Base-by-base conservation (phyloP, 805 yeast genomes). In the Brettanomyces custersianus region DNA sequence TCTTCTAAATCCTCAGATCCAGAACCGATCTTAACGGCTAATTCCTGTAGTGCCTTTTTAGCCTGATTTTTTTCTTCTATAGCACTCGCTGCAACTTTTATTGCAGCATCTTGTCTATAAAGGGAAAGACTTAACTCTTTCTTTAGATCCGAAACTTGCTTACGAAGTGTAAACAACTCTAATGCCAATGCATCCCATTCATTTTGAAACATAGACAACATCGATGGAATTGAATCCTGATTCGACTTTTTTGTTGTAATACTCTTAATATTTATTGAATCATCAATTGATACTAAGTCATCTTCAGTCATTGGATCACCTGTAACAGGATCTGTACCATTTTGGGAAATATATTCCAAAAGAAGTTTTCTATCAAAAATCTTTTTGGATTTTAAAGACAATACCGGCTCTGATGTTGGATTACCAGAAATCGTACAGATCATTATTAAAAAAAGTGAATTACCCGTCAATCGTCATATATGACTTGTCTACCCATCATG, bases 151-250 rank as follows among this genome's bases (percentile, higher is more conserved):
- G 67, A 71, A 26, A 87, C 63, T 46, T 81, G 86, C 52, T 83
- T 81, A 41, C 92, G 68, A 42, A 88, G 61, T 27, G 77, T 71
- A 49, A 85, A 86, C 16, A 81, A 67, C 50, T 90, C 96, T 35
- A 88, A 61, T 20, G 90, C 83, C 30, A 84, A 54, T 0, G 95
- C 74, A 51, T 88, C 96, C 87, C 94, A 88, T 56, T 87, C 95
- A 40, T 79, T 75, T 53, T 88, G 96, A 42, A 88, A 74, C 2
- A 81, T 63, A 3, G 84, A 66, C 34, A 88, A 62, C 47, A 88
- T 57, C 4, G 83, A 66, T 0, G 97, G 97, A 21, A 88, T 83
- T 0, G 94, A 81, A 17, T 77, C 71, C 11, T 44, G 45, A 4
- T 54, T 57, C 4, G 69, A 62, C 4, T 68, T 65, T 0, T 55